A percentile compares a stretch with the other conserved stretches of the same genome.
Evolutionary conservation across 257 asterid genomes (phyloP).

Genomic region (Scutellaria minor): DNA sequence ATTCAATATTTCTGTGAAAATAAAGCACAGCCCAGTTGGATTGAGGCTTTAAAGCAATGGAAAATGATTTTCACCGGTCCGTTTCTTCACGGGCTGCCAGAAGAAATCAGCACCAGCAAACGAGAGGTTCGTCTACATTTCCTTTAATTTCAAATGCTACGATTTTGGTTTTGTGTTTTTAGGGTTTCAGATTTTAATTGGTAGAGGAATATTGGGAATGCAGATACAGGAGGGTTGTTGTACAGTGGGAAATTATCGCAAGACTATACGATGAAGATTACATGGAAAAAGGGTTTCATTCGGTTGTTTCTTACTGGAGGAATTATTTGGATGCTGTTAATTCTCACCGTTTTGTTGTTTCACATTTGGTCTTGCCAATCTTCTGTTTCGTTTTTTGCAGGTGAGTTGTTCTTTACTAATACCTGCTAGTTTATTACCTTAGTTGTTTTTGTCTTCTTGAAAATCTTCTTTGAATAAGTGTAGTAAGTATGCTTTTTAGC

Average conservation of each 20-base stretch:
- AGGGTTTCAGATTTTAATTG: conserved; percentile 24
- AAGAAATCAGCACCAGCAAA: conserved; percentile 50
- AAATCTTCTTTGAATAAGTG: background rate
- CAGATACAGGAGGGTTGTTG: conserved; percentile 45
- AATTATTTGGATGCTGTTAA: conserved; percentile 61
- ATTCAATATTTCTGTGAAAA: conserved; percentile 9
- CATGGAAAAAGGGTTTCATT: conserved; percentile 69
- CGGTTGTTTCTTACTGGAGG: conserved; percentile 61
- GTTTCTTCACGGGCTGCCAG: conserved; percentile 58
- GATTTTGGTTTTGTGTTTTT: background rate
- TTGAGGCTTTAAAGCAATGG: conserved; percentile 43
- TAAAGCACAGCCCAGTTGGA: conserved; percentile 20
- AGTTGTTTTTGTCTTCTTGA: background rate
- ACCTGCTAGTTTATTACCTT: background rate
- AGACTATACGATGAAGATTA: conserved; percentile 46
- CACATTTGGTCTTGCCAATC: conserved; percentile 74
- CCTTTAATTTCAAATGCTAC: background rate
- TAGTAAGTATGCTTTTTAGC: background rate
- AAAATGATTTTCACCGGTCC: conserved; percentile 47
- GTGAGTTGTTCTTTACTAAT: conserved; percentile 25
- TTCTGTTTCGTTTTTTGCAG: conserved; percentile 56
- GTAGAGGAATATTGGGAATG: conserved; percentile 25
- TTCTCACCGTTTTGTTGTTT: conserved; percentile 57
- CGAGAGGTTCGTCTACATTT: conserved; percentile 40
- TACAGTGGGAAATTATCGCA: conserved; percentile 51